Conservation (phyloP, 2,329 filamentous ascomycete genomes). For the Diaporthe aspalathi region DNA sequence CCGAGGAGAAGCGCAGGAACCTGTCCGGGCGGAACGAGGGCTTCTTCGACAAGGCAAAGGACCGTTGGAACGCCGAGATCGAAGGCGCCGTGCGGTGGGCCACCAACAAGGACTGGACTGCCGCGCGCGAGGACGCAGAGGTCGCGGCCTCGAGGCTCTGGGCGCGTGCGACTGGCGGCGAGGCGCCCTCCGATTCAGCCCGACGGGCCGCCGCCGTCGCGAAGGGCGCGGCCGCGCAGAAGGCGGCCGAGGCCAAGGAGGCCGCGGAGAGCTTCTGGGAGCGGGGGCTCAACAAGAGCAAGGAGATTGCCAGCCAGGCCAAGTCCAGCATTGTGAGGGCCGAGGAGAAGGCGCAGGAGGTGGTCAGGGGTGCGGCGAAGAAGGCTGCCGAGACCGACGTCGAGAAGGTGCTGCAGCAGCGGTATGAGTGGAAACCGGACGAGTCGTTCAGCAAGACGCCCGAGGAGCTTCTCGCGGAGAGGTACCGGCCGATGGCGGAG, state of each 20-base stretch:
- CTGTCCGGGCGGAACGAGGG: conserved; percentile 52
- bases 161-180: conserved; percentile 52
- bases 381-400: conserved; percentile 46
- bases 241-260: conserved; percentile 51
- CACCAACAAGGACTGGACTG: conserved; percentile 74
- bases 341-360: conserved; percentile 50
- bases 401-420: conserved; percentile 63
- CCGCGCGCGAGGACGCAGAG: conserved; percentile 70
- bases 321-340: conserved; percentile 51
- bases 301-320: conserved; percentile 53
- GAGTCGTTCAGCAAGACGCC: conserved; percentile 59
- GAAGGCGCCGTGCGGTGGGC: conserved; percentile 74
- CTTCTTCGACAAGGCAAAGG: conserved; percentile 76
- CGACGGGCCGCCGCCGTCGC: conserved; percentile 42
- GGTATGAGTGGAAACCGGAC: conserved; percentile 58
- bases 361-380: conserved; percentile 44
- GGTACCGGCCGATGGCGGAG: conserved; percentile 63
- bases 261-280: conserved; percentile 54
- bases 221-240: conserved; percentile 41
- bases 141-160: conserved; percentile 58
- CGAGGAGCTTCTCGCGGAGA: conserved; percentile 64
- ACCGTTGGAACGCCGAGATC: conserved; percentile 82
- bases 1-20: conserved; percentile 24
- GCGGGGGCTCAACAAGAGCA: conserved; percentile 55
- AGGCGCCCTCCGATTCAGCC: conserved; percentile 50